These are phyloP conservation scores for Ascochyta rabiei DNA, from an alignment of 2,329 filamentous ascomycete genomes.

Conservation along the genomic window DNA sequence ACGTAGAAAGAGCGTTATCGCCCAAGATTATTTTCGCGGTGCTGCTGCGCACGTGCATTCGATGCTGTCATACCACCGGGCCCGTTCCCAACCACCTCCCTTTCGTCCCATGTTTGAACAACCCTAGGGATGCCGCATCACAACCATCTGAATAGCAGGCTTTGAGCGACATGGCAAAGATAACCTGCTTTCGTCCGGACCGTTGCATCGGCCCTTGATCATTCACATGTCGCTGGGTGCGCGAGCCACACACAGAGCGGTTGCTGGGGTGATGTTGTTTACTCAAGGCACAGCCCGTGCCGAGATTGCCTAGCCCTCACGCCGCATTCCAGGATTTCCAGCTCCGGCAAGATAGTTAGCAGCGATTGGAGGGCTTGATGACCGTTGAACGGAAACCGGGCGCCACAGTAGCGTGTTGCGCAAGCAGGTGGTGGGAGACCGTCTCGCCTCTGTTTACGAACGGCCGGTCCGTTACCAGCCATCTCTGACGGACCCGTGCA, in stretches of 20 bases:
- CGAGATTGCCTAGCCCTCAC: constrained; percentile 13
- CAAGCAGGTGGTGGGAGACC: constrained; percentile 26
- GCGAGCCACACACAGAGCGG: constrained; percentile 5
- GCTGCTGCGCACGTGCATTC: constrained; percentile 6
- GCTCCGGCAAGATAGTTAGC: background rate
- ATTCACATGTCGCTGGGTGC: constrained; percentile 5
- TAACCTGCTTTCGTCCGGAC: background rate
- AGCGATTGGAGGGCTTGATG: constrained; percentile 22
- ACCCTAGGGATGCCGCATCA: background rate
- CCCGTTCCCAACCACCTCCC: constrained; percentile 11
- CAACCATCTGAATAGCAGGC: too few relatives aligned
- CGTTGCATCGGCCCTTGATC: background rate
- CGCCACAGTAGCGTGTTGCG: constrained; percentile 26
- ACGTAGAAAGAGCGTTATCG: background rate
- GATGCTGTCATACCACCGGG: constrained; percentile 3
- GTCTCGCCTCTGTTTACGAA: constrained; percentile 42
- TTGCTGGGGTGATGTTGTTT: constrained; percentile 21
- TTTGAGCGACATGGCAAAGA: background rate
- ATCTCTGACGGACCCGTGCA: constrained; percentile 35
- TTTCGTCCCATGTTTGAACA: background rate
- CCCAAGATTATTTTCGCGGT: background rate
- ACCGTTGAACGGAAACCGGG: constrained; percentile 19
- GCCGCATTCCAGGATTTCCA: constrained; percentile 21
- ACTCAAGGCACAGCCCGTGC: constrained; percentile 18
- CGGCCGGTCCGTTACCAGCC: constrained; percentile 32